Base-by-base conservation (phyloP, 495 filamentous ascomycete species). In the Lineolata rhizophorae region DNA sequence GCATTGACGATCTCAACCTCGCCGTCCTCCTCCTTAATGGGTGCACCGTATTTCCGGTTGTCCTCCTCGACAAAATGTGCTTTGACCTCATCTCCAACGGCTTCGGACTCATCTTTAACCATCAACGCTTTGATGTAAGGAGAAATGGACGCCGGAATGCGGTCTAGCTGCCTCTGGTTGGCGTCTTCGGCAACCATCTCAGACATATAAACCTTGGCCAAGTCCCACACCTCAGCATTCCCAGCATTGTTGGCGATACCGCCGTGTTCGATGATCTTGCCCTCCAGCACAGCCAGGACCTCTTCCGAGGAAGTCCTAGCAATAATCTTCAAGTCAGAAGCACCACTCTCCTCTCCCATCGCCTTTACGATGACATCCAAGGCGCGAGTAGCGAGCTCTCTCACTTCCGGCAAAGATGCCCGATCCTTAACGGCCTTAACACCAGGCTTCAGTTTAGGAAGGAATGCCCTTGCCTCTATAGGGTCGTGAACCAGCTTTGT, bases 401-500 rank as follows among this genome's bases (percentile, higher is more conserved):
- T 74, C 21, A 99, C 90, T 50, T 94, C 90, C 9, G 87, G 87
- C 6, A 94, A 66, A 34, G 87, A 87, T 22, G 90, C 84, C 29
- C 83, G 66, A 38, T 83, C 72, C 44, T 76, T 67, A 35, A 95
- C 84, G 18, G 55, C 64, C 62, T 93, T 81, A 12, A 99, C 70
- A 66, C 87, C 87, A 25, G 87, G 87, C 49, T 78, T 78, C 26
- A 99, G 70, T 52, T 91, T 93, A 28, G 87, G 87, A 44, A 99
- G 60, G 65, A 99, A 99, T 39, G 82, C 79, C 27, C 90, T 67
- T 13, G 87, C 87, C 57, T 99, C 87, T 20, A 93, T 68, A 4
- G 87, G 87, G 48, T 99, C 90, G 53, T 99, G 87, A 17, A 99
- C 87, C 18, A 99, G 65, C 61, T 93, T 99, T 29, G 87, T 99